Conservation (phyloP, 2,329 filamentous ascomycete species). For the Emmonsia crescens region DNA sequence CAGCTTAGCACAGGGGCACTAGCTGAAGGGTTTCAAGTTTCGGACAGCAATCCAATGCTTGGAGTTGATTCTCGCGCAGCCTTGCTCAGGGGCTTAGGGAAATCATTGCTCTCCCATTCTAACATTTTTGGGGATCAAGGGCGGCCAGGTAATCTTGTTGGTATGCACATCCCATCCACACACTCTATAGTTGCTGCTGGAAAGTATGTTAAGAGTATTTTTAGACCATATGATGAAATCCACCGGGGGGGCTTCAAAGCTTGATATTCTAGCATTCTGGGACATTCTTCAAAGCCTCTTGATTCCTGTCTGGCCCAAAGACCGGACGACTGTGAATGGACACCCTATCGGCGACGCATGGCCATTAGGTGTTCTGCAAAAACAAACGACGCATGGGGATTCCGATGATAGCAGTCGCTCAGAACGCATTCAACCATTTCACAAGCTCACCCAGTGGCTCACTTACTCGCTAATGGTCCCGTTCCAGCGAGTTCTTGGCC, state of each 20-base stretch:
- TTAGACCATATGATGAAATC: conserved; percentile 33
- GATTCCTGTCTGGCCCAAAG: conserved; percentile 40
- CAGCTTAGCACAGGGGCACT: conserved; percentile 27
- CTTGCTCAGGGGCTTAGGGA: conserved; percentile 34
- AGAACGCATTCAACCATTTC: conserved; percentile 42
- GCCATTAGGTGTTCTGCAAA: conserved; percentile 27
- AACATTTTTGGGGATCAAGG: conserved; percentile 35
- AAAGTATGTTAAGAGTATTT: not conserved
- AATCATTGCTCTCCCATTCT: conserved; percentile 29
- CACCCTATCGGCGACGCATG: conserved; percentile 42
- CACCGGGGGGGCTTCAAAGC: conserved; percentile 16
- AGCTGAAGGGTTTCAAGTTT: conserved; percentile 35
- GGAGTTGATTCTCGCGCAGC: conserved; percentile 35
- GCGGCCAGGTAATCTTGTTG: conserved; percentile 40
- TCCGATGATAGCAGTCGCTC: conserved; percentile 5
- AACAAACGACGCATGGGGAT: conserved; percentile 11
- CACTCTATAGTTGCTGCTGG: not conserved
- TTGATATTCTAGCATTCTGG: conserved; percentile 37
- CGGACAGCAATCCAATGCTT: conserved; percentile 35
- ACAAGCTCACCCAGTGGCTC: conserved; percentile 62
- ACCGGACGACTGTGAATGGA: conserved; percentile 33
- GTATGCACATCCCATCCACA: conserved; percentile 18
- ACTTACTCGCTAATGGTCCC: conserved; percentile 62
- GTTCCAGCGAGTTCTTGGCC: conserved; percentile 43
- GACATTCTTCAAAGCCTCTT: conserved; percentile 34